A percentile compares a stretch with the other conserved stretches of the same genome.
Evolutionary conservation across 106 monocot species (phyloP).

Genomic region (Dioscorea alata): DNA sequence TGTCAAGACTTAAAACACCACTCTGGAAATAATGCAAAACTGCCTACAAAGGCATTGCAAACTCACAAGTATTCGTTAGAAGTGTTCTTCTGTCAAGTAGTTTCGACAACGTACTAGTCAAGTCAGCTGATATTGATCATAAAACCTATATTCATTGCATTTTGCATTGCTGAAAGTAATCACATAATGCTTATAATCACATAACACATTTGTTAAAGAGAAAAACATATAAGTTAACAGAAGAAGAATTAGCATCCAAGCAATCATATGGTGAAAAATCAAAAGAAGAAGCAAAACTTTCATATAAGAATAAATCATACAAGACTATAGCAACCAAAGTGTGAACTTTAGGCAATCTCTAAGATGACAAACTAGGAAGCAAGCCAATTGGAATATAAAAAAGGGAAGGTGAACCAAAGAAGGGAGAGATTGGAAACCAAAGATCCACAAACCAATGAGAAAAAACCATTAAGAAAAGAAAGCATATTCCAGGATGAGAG

Average conservation of each 20-base stretch:
- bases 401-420: too few relatives aligned
- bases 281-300: neutral
- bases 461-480: conserved; percentile 1
- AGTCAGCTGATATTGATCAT: neutral
- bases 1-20: conserved; percentile 1
- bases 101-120: neutral
- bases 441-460: too few relatives aligned
- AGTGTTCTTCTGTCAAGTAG: neutral
- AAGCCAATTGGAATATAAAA: too few relatives aligned
- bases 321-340: too few relatives aligned
- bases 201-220: too few relatives aligned
- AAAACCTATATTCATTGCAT: neutral
- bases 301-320: too few relatives aligned
- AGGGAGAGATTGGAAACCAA: too few relatives aligned
- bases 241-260: neutral
- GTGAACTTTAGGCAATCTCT: too few relatives aligned
- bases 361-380: too few relatives aligned
- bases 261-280: neutral
- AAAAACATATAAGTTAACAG: neutral
- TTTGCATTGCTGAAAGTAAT: neutral
- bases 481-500: conserved; percentile 8
- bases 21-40: neutral
- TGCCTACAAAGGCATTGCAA: neutral
- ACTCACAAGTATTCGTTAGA: conserved; percentile 1
- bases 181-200: neutral